A percentile compares a stretch with the other conserved stretches of the same genome.
These are phyloP conservation scores for Leccinellum albellum DNA, from an alignment of 768 basidiomycete genomes.

Conservation along the genomic window DNA sequence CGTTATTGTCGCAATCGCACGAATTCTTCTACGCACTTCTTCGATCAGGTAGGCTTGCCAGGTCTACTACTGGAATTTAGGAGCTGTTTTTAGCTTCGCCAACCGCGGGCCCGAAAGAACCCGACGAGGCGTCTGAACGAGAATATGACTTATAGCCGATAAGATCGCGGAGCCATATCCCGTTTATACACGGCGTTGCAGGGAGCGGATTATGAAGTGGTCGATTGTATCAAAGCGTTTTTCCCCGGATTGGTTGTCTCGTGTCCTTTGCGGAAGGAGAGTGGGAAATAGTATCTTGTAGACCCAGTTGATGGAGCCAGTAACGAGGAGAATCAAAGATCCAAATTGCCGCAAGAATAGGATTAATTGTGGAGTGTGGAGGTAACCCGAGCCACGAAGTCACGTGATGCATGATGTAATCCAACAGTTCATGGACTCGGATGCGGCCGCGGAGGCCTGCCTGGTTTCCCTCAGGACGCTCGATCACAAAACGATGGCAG, in stretches of 20 bases:
- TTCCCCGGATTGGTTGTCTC: neutral
- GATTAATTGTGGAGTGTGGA: too few relatives aligned
- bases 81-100: neutral
- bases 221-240: too few relatives aligned
- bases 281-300: neutral
- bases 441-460: too few relatives aligned
- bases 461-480: neutral
- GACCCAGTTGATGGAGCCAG: neutral
- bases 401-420: constrained; percentile 4
- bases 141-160: neutral
- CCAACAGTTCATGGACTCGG: neutral
- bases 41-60: neutral
- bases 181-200: too few relatives aligned
- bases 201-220: too few relatives aligned
- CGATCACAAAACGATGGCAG: constrained; percentile 21
- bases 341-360: neutral
- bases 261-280: neutral
- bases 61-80: neutral
- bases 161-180: neutral
- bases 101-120: neutral
- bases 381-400: neutral
- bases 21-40: neutral
- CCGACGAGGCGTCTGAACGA: neutral
- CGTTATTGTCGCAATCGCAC: neutral
- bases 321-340: neutral